A percentile compares a stretch with the other conserved stretches of the same genome.
These are phyloP conservation scores for Sanghuangporus weigelae DNA, from an alignment of 1,284 basidiomycete genomes.

Conservation along the genomic window DNA sequence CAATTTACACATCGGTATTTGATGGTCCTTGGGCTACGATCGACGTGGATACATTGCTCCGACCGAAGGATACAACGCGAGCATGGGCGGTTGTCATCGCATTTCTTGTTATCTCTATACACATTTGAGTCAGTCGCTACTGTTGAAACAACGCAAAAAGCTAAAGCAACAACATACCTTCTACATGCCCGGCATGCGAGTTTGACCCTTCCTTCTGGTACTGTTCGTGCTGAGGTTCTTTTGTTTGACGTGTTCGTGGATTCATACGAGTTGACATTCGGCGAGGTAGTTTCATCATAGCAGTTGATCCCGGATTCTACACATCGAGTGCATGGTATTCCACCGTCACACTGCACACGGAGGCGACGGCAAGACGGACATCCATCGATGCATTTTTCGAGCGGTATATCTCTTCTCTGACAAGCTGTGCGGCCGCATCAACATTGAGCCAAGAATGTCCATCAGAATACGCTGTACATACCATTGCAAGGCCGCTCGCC, in stretches of 20 bases:
- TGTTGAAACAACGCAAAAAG: neutral
- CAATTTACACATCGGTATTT: constrained; percentile 54
- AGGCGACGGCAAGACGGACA: constrained; percentile 48
- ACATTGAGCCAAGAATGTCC: neutral
- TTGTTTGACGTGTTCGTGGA: constrained; percentile 19
- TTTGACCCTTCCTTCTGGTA: constrained; percentile 42
- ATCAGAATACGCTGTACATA: constrained; percentile 21
- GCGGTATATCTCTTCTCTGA: constrained; percentile 41
- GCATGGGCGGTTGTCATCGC: constrained; percentile 57
- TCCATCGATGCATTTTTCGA: constrained; percentile 45
- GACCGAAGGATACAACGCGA: constrained; percentile 44
- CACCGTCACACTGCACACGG: constrained; percentile 51
- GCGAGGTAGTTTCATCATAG: constrained; percentile 26
- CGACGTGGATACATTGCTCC: constrained; percentile 49
- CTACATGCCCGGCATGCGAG: constrained; percentile 51
- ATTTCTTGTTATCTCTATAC: constrained; percentile 51
- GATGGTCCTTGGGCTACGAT: constrained; percentile 46
- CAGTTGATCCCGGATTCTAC: constrained; percentile 40
- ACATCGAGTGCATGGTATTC: constrained; percentile 48
- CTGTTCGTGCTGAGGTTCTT: constrained; percentile 13
- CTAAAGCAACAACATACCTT: constrained; percentile 21
- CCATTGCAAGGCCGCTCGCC: constrained; percentile 34
- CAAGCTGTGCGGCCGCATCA: constrained; percentile 31
- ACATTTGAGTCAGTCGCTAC: neutral
- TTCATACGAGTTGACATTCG: constrained; percentile 17